Conservation (phyloP, 805 yeast genomes). For the Yarrowia sp. region DNA sequence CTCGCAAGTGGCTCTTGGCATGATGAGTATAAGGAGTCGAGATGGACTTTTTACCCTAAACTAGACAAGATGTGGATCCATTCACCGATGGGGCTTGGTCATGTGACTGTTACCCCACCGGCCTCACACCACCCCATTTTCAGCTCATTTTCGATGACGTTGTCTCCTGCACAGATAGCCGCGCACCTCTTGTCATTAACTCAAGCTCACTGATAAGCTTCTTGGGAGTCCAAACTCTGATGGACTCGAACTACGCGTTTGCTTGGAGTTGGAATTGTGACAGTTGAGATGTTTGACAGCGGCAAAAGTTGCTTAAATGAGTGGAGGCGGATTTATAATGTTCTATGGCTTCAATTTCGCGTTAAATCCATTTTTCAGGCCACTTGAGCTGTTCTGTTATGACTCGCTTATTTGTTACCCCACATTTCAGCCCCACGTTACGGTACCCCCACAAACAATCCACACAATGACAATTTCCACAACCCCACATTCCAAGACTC, state of each 20-base stretch:
- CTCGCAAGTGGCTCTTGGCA: background rate
- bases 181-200: background rate
- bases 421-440: background rate
- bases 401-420: background rate
- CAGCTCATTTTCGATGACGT: background rate
- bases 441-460: background rate
- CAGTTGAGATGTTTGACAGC: background rate
- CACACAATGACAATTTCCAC: background rate
- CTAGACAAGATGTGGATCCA: no score
- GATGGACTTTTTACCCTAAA: no score
- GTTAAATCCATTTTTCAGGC: no score
- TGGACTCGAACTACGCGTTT: background rate
- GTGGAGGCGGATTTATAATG: background rate
- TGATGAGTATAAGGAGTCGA: background rate
- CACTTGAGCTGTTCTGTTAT: no score
- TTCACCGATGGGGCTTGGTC: background rate
- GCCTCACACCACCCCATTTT: no score
- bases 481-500: conserved; percentile 9
- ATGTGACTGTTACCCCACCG: background rate
- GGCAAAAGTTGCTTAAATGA: background rate
- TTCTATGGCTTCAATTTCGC: no score
- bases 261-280: background rate
- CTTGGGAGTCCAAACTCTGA: conserved; percentile 12
- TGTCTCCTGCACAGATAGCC: background rate
- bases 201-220: conserved; percentile 3